A percentile compares a stretch with the other conserved stretches of the same genome.
These are phyloP conservation scores for Fusarium siculi DNA, from an alignment of 2,329 filamentous ascomycete genomes.

Conservation along the genomic window DNA sequence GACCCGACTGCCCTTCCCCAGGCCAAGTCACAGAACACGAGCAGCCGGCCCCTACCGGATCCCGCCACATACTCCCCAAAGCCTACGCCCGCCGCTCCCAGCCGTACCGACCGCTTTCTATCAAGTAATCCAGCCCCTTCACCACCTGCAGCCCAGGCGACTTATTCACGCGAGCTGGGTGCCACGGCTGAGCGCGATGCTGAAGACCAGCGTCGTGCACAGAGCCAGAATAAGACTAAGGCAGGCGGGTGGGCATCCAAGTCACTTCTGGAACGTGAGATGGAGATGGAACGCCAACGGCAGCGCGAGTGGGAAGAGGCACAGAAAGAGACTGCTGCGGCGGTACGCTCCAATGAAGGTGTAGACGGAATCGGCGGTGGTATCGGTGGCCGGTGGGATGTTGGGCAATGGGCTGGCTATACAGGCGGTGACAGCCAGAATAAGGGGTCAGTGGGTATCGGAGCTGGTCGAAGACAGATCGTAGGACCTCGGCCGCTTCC, in stretches of 20 bases:
- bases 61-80: conserved; percentile 33
- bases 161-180: conserved; percentile 66
- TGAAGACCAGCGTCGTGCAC: conserved; percentile 69
- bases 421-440: conserved; percentile 82
- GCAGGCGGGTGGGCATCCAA: conserved; percentile 72
- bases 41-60: conserved; percentile 38
- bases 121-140: conserved; percentile 63
- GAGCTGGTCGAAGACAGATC: conserved; percentile 78
- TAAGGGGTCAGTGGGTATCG: conserved; percentile 71
- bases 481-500: conserved; percentile 79
- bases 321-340: conserved; percentile 71
- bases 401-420: conserved; percentile 79
- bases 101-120: conserved; percentile 68
- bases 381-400: conserved; percentile 76
- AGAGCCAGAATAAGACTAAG: conserved; percentile 69
- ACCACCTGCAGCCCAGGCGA: conserved; percentile 54
- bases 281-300: conserved; percentile 81
- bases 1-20: conserved; percentile 52
- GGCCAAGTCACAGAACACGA: conserved; percentile 15
- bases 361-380: conserved; percentile 75
- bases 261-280: conserved; percentile 80
- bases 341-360: conserved; percentile 61
- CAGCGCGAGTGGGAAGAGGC: conserved; percentile 84
- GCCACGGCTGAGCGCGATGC: conserved; percentile 69
- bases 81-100: conserved; percentile 44